phyloP scores from a whole-genome alignment of 495 filamentous ascomycete genomes.

The Penicillium waksmanii region DNA sequence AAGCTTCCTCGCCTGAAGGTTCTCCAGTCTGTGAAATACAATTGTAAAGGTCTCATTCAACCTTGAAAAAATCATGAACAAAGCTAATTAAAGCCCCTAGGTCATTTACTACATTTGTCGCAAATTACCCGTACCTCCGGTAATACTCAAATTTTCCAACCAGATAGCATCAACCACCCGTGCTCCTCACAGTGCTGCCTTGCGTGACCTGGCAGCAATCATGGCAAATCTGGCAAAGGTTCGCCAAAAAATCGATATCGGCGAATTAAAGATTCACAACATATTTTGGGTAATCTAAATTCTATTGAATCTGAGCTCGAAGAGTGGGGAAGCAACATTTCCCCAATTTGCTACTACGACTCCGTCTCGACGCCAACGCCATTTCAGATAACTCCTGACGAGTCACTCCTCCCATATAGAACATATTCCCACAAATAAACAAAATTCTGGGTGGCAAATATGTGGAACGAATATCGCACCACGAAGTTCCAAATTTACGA shows the following conservation, averaged over 20 bases:
- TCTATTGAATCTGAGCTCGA: background rate
- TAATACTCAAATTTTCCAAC: background rate
- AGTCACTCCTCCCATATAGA: background rate
- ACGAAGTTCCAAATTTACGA: conserved; percentile 1
- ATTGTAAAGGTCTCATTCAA: background rate
- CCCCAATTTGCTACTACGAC: conserved; percentile 6
- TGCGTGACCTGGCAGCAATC: background rate
- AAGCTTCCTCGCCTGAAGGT: background rate
- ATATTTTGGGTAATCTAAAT: background rate
- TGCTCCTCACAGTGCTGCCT: background rate
- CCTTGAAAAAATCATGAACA: background rate
- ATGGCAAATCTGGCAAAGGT: background rate
- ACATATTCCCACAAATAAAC: background rate
- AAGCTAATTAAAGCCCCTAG: background rate
- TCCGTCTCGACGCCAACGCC: background rate
- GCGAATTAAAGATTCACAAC: background rate
- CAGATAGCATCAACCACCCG: background rate
- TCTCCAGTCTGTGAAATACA: background rate
- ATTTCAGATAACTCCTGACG: background rate
- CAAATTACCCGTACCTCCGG: background rate
- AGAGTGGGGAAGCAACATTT: background rate
- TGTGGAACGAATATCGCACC: conserved; percentile 7
- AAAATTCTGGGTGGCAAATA: background rate
- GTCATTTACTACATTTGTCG: background rate
- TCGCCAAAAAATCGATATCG: conserved; percentile 3